Conservation (phyloP, 2,329 filamentous ascomycete genomes). For the Monilinia fructicola region DNA sequence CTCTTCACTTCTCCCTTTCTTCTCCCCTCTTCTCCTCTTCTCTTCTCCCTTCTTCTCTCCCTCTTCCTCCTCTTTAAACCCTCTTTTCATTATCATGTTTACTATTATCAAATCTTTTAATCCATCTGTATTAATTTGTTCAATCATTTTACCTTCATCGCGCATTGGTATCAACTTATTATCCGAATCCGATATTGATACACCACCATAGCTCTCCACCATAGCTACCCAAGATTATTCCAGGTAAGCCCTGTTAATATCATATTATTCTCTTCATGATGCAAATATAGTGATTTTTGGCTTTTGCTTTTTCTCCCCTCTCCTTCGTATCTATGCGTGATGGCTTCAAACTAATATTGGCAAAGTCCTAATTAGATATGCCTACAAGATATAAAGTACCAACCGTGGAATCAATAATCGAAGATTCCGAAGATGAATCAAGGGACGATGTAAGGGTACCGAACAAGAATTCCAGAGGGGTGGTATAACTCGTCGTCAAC, state of each 20-base stretch:
- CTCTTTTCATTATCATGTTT: conserved; percentile 16
- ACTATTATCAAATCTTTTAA: neutral
- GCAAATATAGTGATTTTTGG: neutral
- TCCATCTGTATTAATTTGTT: conserved; percentile 12
- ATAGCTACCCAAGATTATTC: conserved; percentile 23
- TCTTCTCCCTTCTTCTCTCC: neutral
- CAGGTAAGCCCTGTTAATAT: conserved; percentile 30
- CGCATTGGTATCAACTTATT: conserved; percentile 26
- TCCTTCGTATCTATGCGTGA: conserved; percentile 10
- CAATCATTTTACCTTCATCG: conserved; percentile 23
- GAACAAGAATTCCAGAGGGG: conserved; percentile 25
- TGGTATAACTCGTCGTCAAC: conserved; percentile 26
- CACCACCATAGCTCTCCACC: conserved; percentile 25
- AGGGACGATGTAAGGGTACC: conserved; percentile 28
- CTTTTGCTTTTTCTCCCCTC: conserved; percentile 4
- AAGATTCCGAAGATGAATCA: conserved; percentile 37
- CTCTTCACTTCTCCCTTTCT: neutral
- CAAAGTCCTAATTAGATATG: conserved; percentile 30
- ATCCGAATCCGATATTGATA: conserved; percentile 26
- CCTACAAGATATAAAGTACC: conserved; percentile 35
- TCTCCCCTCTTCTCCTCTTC: neutral
- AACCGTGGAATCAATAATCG: conserved; percentile 36
- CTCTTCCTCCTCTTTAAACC: neutral
- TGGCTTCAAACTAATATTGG: conserved; percentile 25
- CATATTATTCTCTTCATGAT: conserved; percentile 1